Evolutionary conservation across 2,329 filamentous ascomycete genomes (phyloP).

Genomic region (Lachnellula hyalina): DNA sequence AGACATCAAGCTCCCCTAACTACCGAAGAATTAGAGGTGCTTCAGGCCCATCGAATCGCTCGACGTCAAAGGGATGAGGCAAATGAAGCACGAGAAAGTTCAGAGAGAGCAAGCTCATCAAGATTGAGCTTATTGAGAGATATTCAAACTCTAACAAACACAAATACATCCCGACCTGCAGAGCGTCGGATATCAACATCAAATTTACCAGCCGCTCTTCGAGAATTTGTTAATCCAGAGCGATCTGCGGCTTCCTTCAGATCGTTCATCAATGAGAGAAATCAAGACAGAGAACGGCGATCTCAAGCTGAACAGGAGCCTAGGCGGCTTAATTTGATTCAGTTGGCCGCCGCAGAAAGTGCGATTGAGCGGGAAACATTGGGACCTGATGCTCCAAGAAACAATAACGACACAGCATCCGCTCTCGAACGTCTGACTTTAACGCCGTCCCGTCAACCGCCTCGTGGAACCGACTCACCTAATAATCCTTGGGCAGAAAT

Average conservation of each 20-base stretch:
- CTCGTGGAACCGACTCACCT: conserved; percentile 23
- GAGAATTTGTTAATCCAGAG: conserved; percentile 30
- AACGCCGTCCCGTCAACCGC: conserved; percentile 22
- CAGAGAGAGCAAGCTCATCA: conserved; percentile 14
- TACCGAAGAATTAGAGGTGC: conserved; percentile 48
- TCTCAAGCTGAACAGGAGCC: conserved; percentile 19
- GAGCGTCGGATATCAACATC: conserved; percentile 21
- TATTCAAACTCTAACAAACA: conserved; percentile 9
- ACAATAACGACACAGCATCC: conserved; percentile 23
- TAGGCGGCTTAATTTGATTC: conserved; percentile 23
- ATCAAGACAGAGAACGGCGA: conserved; percentile 29
- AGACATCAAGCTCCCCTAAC: conserved; percentile 47
- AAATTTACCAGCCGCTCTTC: conserved; percentile 24
- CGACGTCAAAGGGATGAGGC: conserved; percentile 38
- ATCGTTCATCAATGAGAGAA: conserved; percentile 32
- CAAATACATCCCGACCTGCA: conserved; percentile 5
- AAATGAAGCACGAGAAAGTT: conserved; percentile 20
- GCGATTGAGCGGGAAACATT: conserved; percentile 15
- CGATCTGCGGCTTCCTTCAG: conserved; percentile 27
- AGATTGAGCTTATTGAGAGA: conserved; percentile 14
- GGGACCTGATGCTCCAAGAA: conserved; percentile 7
- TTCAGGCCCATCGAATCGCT: conserved; percentile 51
- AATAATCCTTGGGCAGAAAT: conserved; percentile 38
- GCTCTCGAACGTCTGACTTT: conserved; percentile 21
- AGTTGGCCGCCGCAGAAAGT: conserved; percentile 23